Evolutionary conservation across 2,329 filamentous ascomycete genomes (phyloP), one percentile per base, ranked within the genome.

Genomic region (Pseudogymnoascus sp.): DNA sequence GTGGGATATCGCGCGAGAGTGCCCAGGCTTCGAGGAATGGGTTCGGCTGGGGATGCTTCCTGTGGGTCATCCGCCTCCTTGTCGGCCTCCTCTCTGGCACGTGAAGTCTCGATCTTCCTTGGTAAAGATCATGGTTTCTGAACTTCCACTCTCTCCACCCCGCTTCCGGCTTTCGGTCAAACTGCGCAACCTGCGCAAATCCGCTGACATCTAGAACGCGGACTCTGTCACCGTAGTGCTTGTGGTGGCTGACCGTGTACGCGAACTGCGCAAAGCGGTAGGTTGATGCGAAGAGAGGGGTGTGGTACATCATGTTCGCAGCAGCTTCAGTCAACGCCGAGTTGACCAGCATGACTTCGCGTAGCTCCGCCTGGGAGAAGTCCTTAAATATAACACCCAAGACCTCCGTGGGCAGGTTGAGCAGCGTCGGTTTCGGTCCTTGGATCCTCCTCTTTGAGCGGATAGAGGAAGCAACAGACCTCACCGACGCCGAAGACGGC

Each of bases 111-210:
- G 33, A 31, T 3, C 4, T 46, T 3, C 33, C 38, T 21, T 31
- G 35, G 19, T 67, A 65, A 37, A 64, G 61, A 6, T 66, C 56
- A 7, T 65, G 59, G 53, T 69, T 31, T 4, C 67, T 44, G 38
- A 67, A 68, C 44, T 69, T 69, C 42, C 66, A 70, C 17, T 71
- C 69, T 19, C 69, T 61, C 69, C 69, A 71, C 10, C 68, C 68
- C 1, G 66, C 68, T 29, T 56, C 53, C 1, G 64, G 62, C 3
- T 35, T 61, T 5, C 40, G 63, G 42, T 42, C 64, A 59, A 23
- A 59, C 31, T 65, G 62, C 19, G 50, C 23, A 53, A 38, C 53
- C 21, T 63, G 63, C 9, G 19, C n/a, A 26, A 69, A 67, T n/a
- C 64, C 56, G 17, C 65, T 67, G 10, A 70, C 62, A 61, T 70